A percentile compares a stretch with the other conserved stretches of the same genome.
Conservation (phyloP, 2,329 filamentous ascomycete genomes). For the Monosporascus sp. region DNA sequence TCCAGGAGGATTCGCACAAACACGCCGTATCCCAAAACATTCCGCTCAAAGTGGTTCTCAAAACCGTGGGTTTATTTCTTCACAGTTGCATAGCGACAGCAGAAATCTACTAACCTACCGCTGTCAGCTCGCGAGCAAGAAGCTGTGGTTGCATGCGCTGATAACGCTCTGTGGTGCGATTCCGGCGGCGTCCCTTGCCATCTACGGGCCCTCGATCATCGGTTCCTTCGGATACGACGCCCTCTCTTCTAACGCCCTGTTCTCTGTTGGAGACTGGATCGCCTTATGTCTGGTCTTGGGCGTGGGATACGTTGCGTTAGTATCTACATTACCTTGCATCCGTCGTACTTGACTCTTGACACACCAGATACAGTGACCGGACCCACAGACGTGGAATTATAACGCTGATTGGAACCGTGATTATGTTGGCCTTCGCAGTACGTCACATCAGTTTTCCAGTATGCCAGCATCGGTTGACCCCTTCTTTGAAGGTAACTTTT, state of each 20-base stretch:
- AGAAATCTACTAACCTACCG: background rate
- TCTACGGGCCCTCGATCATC: background rate
- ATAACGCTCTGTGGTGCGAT: background rate
- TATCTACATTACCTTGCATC: background rate
- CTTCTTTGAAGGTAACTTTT: background rate
- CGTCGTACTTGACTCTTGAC: background rate
- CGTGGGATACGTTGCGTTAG: background rate
- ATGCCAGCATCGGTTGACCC: background rate
- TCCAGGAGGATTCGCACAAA: background rate
- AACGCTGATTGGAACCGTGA: background rate
- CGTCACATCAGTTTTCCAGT: background rate
- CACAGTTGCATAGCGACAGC: background rate
- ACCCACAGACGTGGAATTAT: background rate
- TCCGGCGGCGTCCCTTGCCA: background rate
- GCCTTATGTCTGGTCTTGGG: background rate
- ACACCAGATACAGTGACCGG: background rate
- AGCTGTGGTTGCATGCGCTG: slow-evolving; percentile 1
- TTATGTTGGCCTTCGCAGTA: background rate
- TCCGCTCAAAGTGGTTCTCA: background rate
- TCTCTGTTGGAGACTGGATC: slow-evolving; percentile 1
- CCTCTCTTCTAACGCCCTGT: background rate
- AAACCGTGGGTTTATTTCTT: background rate
- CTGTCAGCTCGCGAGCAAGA: background rate
- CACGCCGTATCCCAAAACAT: background rate
- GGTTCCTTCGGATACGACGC: slow-evolving; percentile 1